Conservation (phyloP, 2,329 filamentous ascomycete species). For the Chrysoporthe austroafricana region DNA sequence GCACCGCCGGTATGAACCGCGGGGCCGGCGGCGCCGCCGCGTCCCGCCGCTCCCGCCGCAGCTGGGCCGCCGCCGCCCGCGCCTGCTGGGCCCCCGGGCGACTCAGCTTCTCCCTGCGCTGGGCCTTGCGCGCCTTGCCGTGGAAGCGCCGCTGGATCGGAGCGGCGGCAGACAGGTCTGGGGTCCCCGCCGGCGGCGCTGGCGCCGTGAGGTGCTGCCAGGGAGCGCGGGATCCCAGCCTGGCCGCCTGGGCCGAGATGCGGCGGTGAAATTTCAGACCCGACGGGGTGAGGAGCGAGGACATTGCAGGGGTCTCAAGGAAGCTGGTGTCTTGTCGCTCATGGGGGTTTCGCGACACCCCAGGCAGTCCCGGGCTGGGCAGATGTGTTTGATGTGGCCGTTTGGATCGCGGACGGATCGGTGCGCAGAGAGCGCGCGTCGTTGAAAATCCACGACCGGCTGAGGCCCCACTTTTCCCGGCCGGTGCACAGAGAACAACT, state of each 20-base stretch:
- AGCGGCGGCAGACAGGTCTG: neutral
- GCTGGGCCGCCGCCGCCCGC: neutral
- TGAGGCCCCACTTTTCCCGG: too few relatives aligned
- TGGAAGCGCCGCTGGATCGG: neutral
- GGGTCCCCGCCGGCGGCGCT: too few relatives aligned
- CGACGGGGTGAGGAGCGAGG: neutral
- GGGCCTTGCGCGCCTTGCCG: constrained; percentile 1
- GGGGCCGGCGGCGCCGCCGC: neutral
- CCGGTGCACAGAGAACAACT: too few relatives aligned
- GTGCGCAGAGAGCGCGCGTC: too few relatives aligned
- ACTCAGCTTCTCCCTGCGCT: neutral
- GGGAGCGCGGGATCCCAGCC: too few relatives aligned
- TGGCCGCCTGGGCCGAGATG: neutral
- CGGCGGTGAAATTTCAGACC: neutral
- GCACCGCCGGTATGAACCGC: neutral
- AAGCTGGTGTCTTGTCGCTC: neutral
- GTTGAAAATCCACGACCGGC: too few relatives aligned
- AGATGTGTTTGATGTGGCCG: too few relatives aligned
- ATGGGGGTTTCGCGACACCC: neutral
- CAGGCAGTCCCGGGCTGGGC: too few relatives aligned
- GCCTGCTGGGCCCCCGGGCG: neutral
- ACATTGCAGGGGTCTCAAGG: neutral
- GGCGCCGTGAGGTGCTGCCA: neutral
- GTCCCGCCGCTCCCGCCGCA: neutral
- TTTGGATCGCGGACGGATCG: too few relatives aligned